These are phyloP conservation scores for Aspergillus pseudoterreus DNA, from an alignment of 2,329 filamentous ascomycete species.

Conservation along the genomic window DNA sequence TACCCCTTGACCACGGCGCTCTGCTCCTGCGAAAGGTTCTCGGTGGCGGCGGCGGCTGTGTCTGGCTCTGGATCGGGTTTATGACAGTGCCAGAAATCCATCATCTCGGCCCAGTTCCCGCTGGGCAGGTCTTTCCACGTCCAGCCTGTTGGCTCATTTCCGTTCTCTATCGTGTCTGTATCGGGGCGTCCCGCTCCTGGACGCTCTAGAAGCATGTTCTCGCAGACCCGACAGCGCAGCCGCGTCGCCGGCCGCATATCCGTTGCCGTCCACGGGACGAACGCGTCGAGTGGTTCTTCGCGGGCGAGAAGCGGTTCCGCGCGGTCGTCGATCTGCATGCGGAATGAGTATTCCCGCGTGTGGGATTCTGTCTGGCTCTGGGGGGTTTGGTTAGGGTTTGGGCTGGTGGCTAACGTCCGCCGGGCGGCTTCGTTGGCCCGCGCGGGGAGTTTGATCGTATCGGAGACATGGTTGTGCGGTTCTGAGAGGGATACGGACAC, in stretches of 20 bases:
- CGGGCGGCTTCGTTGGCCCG: slow-evolving; percentile 28
- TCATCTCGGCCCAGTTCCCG: slow-evolving; percentile 99
- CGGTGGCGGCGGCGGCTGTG: slow-evolving; percentile 41
- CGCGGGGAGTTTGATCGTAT: slow-evolving; percentile 49
- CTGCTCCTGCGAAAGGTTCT: slow-evolving; percentile 39
- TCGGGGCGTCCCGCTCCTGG: neutral
- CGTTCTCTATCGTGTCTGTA: neutral
- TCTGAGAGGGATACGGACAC: slow-evolving; percentile 35
- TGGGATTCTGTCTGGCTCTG: neutral
- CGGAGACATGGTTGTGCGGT: slow-evolving; percentile 18
- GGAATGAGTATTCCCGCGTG: slow-evolving; percentile 50
- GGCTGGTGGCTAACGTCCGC: slow-evolving; percentile 13
- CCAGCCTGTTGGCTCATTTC: slow-evolving; percentile 29
- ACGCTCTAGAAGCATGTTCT: slow-evolving; percentile 24
- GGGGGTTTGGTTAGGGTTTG: neutral
- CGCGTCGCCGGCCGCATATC: slow-evolving; percentile 31
- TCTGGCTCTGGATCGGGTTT: slow-evolving; percentile 75
- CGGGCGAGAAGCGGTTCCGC: slow-evolving; percentile 11
- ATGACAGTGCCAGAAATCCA: slow-evolving; percentile 99
- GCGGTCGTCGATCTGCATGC: slow-evolving; percentile 47
- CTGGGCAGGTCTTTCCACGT: slow-evolving; percentile 91
- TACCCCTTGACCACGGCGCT: slow-evolving; percentile 66
- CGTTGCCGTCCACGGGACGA: slow-evolving; percentile 37
- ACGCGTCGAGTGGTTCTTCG: slow-evolving; percentile 28
- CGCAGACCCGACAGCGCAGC: slow-evolving; percentile 39